These are phyloP conservation scores for Plasmodium coatneyi DNA, from an alignment of 169 alveolate genomes.

Conservation along the genomic window DNA sequence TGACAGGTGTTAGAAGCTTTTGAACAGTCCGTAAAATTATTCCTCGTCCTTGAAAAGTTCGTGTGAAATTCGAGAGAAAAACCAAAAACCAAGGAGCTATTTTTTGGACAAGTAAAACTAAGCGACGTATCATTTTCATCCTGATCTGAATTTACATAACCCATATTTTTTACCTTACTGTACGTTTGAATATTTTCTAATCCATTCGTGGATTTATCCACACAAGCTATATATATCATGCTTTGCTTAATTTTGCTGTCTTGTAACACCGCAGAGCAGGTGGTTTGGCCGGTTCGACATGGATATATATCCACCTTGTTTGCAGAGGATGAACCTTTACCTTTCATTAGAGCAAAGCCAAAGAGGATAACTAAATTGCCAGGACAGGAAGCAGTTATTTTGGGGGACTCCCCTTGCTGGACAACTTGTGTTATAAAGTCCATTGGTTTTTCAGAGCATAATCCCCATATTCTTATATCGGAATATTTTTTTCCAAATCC, in stretches of 20 bases:
- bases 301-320: constrained; percentile 73
- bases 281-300: constrained; percentile 79
- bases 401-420: constrained; percentile 71
- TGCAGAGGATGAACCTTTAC: constrained; percentile 76
- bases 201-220: constrained; percentile 62
- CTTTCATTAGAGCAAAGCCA: constrained; percentile 78
- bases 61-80: constrained; percentile 73
- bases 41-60: constrained; percentile 44
- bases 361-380: constrained; percentile 68
- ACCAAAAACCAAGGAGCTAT: constrained; percentile 64
- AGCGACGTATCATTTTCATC: constrained; percentile 39
- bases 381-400: constrained; percentile 81
- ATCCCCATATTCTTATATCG: constrained; percentile 83
- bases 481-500: constrained; percentile 67
- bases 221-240: constrained; percentile 74
- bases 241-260: constrained; percentile 68
- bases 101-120: constrained; percentile 62
- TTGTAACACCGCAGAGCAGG: constrained; percentile 72
- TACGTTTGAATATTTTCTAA: constrained; percentile 69
- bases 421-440: constrained; percentile 83
- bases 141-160: constrained; percentile 20
- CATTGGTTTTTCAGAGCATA: constrained; percentile 83
- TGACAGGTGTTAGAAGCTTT: constrained; percentile 22
- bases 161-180: constrained; percentile 61
- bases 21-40: constrained; percentile 55